phyloP scores from a whole-genome alignment of 148 eudicot species.

The Persicaria tinctoria region DNA sequence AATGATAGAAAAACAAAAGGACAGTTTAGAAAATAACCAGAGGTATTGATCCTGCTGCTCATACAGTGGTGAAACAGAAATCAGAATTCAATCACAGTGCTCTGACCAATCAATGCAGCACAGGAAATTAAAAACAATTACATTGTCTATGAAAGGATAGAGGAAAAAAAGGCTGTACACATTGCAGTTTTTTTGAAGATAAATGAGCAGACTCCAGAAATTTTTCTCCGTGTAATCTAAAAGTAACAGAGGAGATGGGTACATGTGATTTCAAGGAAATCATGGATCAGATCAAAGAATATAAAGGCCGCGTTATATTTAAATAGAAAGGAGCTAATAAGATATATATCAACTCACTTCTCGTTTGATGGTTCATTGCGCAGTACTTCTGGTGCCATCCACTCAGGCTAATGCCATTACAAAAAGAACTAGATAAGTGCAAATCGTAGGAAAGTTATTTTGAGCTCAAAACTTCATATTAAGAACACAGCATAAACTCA shows the following conservation, averaged over 20 bases:
- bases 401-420: conserved; percentile 66
- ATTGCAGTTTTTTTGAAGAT: not conserved
- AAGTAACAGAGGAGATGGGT: not conserved
- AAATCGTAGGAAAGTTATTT: not conserved
- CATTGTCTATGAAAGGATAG: not conserved
- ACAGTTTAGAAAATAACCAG: not conserved
- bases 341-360: conserved; percentile 56
- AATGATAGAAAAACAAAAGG: not conserved
- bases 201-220: not conserved
- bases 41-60: not conserved
- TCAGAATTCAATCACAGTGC: not conserved
- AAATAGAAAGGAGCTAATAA: conserved; percentile 12
- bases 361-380: conserved; percentile 97
- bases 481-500: conserved; percentile 12
- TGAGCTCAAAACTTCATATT: not conserved
- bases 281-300: not conserved
- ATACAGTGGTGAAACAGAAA: not conserved
- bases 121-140: not conserved
- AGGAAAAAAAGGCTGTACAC: not conserved
- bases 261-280: conserved; percentile 6
- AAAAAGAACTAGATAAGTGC: conserved; percentile 20
- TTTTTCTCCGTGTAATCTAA: not conserved
- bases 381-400: conserved; percentile 99
- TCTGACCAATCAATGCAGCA: not conserved
- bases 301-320: not conserved